Evolutionary conservation across 2,329 filamentous ascomycete species (phyloP), one percentile per base, ranked within the genome.

Genomic region (Coniochaeta ligniaria): DNA sequence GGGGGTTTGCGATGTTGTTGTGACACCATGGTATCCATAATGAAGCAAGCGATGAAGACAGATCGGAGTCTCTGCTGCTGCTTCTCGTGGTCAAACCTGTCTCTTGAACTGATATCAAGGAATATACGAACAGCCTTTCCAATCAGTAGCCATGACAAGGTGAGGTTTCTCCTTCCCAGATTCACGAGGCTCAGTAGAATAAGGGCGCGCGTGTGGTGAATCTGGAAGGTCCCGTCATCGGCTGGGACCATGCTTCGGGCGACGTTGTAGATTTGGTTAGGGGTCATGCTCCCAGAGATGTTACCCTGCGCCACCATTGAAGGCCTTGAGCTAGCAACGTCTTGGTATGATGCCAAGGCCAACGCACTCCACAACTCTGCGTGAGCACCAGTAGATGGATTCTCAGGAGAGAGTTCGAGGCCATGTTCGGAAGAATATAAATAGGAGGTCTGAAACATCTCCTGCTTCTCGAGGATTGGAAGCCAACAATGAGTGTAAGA

Each of bases 401-500:
- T 64, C 9, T 69, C 66, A 4, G 69, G 65, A 24, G 57, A 22
- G 11, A 65, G 20, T 31, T 47, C 55, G 55, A 66, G 59, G n/a
- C 65, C 58, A 9, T 69, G 36, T 3, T 68, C 68, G 58, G 57
- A 22, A 47, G 74, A 67, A 35, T 83, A 84, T 8, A 71, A 69
- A 43, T 76, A 72, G 0, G 74, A 82, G 61, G 70, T 77, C 60
- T 66, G 78, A 57, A 88, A 75, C 5, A 90, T 75, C 47, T 82
- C 80, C 57, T 88, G 82, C 63, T 86, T 88, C 64, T 91, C 86
- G 12, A 88, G 77, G 28, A 93, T 85, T 0, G 90, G 90, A 28
- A 93, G 79, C 90, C 90, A 93, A 59, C 83, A 85, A 69, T 92
- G 88, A 0, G 87, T 90, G 66, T 90, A 91, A 1, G 88, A 83